These are phyloP conservation scores for Coniophora puteana DNA, from an alignment of 1,284 basidiomycete species.

Conservation along the genomic window DNA sequence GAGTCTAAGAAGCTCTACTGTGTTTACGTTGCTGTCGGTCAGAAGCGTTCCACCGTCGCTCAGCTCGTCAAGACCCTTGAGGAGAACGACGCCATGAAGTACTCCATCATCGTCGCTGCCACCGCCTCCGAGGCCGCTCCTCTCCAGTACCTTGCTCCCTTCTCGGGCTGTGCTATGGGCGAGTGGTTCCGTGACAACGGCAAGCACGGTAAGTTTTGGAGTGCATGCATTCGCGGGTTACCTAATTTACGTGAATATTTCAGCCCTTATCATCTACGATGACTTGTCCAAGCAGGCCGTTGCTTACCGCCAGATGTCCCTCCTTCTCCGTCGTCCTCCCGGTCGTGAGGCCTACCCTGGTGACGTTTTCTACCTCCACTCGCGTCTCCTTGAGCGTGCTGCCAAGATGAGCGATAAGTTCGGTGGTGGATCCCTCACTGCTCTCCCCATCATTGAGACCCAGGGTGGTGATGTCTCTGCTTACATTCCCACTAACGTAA, in stretches of 20 bases:
- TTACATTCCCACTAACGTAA: slow-evolving; percentile 86
- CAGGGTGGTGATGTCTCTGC: slow-evolving; percentile 99
- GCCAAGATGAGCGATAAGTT: slow-evolving; percentile 99
- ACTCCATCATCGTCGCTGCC: slow-evolving; percentile 97
- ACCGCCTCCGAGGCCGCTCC: slow-evolving; percentile 99
- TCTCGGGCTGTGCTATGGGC: slow-evolving; percentile 99
- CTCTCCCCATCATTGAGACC: slow-evolving; percentile 99
- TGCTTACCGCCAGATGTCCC: slow-evolving; percentile 99
- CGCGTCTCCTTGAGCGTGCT: slow-evolving; percentile 98
- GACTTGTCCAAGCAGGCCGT: slow-evolving; percentile 99
- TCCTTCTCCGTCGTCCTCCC: slow-evolving; percentile 98
- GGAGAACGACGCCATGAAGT: slow-evolving; percentile 99
- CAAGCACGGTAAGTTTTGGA: slow-evolving; percentile 66
- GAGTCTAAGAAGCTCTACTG: slow-evolving; percentile 99
- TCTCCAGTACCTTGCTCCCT: slow-evolving; percentile 98
- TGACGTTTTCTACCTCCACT: slow-evolving; percentile 99
- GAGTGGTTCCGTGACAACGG: slow-evolving; percentile 99
- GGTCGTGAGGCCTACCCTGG: slow-evolving; percentile 99
- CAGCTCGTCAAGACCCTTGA: slow-evolving; percentile 99
- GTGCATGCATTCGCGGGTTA: slow-evolving; percentile 1
- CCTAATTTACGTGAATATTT: slow-evolving; percentile 13
- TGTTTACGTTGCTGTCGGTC: slow-evolving; percentile 98
- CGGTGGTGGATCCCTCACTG: slow-evolving; percentile 97
- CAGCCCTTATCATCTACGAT: slow-evolving; percentile 97
- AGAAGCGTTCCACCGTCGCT: slow-evolving; percentile 99